phyloP scores from a whole-genome alignment of 2,329 filamentous ascomycete genomes.

The Diaporthe citriasiana region DNA sequence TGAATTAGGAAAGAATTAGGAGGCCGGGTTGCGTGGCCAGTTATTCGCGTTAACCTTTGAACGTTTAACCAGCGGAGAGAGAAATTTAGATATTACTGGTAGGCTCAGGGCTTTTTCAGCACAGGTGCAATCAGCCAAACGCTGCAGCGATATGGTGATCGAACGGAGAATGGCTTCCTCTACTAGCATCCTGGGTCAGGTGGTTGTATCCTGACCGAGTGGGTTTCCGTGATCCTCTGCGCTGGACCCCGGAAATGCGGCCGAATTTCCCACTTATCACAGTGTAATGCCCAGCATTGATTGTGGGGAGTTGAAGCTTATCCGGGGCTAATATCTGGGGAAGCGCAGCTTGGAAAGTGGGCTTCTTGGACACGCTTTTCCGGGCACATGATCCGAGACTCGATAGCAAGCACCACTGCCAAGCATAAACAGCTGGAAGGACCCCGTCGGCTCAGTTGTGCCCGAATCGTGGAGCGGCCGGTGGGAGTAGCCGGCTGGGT shows the following conservation, averaged over 20 bases:
- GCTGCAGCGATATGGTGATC: not conserved
- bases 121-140: not conserved
- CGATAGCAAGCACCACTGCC: constrained; percentile 1
- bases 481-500: not conserved
- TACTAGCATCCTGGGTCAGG: constrained; percentile 4
- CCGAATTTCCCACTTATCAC: constrained; percentile 22
- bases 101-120: too few species aligned
- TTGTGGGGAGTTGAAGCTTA: constrained; percentile 25
- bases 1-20: not conserved
- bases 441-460: constrained; percentile 17
- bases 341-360: constrained; percentile 16
- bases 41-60: not conserved
- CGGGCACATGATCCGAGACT: constrained; percentile 22
- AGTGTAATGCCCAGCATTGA: constrained; percentile 4
- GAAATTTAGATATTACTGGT: not conserved
- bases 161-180: not conserved
- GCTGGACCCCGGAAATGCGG: constrained; percentile 12
- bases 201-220: not conserved
- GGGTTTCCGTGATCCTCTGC: constrained; percentile 20
- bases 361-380: constrained; percentile 14
- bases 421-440: constrained; percentile 13
- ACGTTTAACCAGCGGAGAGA: not conserved
- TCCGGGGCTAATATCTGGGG: constrained; percentile 24
- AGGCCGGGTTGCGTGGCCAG: not conserved
- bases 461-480: constrained; percentile 2